Evolutionary conservation across 768 basidiomycete genomes (phyloP).

Genomic region (Tulasnella sp.): DNA sequence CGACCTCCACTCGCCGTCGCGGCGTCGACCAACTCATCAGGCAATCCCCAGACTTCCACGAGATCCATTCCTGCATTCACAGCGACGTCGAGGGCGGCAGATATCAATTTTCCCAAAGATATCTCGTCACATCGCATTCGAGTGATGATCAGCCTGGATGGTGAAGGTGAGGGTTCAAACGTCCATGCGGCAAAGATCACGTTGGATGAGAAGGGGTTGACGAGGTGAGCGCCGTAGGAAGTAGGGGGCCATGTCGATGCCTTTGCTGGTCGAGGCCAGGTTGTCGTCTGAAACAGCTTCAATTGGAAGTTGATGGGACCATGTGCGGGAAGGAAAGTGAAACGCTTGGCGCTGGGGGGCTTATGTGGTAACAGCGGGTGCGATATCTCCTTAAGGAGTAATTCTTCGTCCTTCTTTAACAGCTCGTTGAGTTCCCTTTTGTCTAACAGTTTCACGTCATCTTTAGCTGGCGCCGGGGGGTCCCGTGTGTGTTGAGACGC

Average conservation of each 20-base stretch:
- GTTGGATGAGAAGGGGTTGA: background rate
- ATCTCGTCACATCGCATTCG: slow-evolving; percentile 29
- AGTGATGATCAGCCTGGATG: slow-evolving; percentile 35
- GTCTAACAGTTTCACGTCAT: slow-evolving; percentile 27
- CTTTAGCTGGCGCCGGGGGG: background rate
- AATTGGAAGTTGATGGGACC: slow-evolving; percentile 33
- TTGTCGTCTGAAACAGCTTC: slow-evolving; percentile 19
- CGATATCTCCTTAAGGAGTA: slow-evolving; percentile 27
- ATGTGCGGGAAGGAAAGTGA: slow-evolving; percentile 35
- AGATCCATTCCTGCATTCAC: slow-evolving; percentile 27
- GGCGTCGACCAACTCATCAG: slow-evolving; percentile 26
- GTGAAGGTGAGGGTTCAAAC: slow-evolving; percentile 30
- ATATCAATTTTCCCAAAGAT: slow-evolving; percentile 31
- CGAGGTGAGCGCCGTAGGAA: background rate
- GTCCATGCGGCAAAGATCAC: slow-evolving; percentile 37
- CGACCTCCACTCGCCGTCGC: slow-evolving; percentile 26
- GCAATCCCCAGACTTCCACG: slow-evolving; percentile 42
- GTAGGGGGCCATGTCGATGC: slow-evolving; percentile 18
- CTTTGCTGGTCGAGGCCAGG: slow-evolving; percentile 27
- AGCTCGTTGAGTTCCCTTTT: slow-evolving; percentile 30
- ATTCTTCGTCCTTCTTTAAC: slow-evolving; percentile 34
- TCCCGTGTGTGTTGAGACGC: background rate
- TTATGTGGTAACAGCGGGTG: slow-evolving; percentile 2
- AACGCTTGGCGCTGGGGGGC: slow-evolving; percentile 23
- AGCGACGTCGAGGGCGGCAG: slow-evolving; percentile 30